phyloP scores from a whole-genome alignment of 108 stramenopile species.

The Discostella stelligeroides region DNA sequence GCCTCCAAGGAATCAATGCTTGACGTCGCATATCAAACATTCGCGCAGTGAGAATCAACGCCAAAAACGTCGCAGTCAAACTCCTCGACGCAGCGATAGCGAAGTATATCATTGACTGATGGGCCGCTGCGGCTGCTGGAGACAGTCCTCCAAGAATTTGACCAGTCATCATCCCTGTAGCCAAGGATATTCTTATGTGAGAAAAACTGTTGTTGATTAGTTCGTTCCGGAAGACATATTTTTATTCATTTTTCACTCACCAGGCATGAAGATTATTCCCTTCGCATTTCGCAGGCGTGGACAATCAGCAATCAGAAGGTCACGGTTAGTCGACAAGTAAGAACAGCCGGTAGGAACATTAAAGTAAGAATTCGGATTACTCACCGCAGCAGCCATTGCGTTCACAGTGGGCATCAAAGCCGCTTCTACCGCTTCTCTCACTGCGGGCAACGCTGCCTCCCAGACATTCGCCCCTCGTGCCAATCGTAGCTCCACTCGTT shows the following conservation, averaged over 20 bases:
- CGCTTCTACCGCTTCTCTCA: slow-evolving; percentile 39
- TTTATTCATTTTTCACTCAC: slow-evolving; percentile 7
- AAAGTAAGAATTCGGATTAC: no score
- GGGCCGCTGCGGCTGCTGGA: slow-evolving; percentile 45
- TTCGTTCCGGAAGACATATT: neutral
- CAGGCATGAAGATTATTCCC: slow-evolving; percentile 54
- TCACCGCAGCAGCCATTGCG: slow-evolving; percentile 48
- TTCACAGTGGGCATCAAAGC: slow-evolving; percentile 55
- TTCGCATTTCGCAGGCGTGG: neutral
- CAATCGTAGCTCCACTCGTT: slow-evolving; percentile 46
- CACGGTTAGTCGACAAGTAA: neutral
- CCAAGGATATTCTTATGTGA: neutral
- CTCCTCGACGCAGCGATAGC: slow-evolving; percentile 36
- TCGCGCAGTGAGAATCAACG: slow-evolving; percentile 16
- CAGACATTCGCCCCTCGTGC: slow-evolving; percentile 50
- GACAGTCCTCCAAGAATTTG: slow-evolving; percentile 54
- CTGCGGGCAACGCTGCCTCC: slow-evolving; percentile 40
- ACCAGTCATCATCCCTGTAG: slow-evolving; percentile 57
- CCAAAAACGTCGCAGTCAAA: slow-evolving; percentile 29
- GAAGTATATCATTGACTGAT: slow-evolving; percentile 61
- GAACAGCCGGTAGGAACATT: neutral
- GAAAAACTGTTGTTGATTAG: no score
- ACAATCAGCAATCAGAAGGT: neutral
- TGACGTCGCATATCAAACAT: slow-evolving; percentile 22
- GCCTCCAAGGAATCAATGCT: slow-evolving; percentile 17